Conservation (phyloP, 306 rosid genomes). For the Vigna radiata region DNA sequence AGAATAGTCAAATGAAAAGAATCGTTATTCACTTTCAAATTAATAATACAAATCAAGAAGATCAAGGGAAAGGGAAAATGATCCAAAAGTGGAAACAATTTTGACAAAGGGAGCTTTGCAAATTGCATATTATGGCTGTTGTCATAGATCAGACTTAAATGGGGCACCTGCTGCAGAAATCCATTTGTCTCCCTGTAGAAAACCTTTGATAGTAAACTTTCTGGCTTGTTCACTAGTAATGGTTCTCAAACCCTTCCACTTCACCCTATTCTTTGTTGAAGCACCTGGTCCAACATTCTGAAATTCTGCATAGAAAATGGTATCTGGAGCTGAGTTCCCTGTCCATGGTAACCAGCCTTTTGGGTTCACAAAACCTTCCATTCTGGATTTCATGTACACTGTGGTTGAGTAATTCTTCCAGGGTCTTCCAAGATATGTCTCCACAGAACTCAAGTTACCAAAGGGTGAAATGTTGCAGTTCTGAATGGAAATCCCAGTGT, state of each 20-base stretch:
- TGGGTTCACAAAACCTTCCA: conserved; percentile 58
- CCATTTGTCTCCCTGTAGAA: conserved; percentile 67
- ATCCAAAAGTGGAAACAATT: not conserved
- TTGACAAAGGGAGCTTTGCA: conserved; percentile 11
- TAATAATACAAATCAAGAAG: conserved; percentile 24
- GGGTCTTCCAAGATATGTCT: conserved; percentile 77
- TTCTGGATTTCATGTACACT: conserved; percentile 50
- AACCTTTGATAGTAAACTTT: conserved; percentile 56
- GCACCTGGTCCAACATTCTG: conserved; percentile 71
- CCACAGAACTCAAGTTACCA: conserved; percentile 60
- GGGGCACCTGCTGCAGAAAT: conserved; percentile 55
- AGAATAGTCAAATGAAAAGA: conserved; percentile 33
- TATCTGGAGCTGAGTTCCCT: conserved; percentile 67
- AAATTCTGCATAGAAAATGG: conserved; percentile 72
- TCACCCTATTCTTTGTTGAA: conserved; percentile 64
- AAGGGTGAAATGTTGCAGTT: conserved; percentile 57
- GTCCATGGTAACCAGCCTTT: conserved; percentile 80
- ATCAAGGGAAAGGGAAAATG: not conserved
- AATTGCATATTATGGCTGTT: not conserved
- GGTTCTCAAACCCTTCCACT: conserved; percentile 73
- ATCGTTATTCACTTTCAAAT: conserved; percentile 19
- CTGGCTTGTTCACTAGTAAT: conserved; percentile 51
- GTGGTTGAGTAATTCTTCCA: conserved; percentile 92
- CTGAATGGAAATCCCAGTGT: conserved; percentile 72
- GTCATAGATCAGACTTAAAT: conserved; percentile 53